phyloP scores from a whole-genome alignment of 257 asterid species.

The Leonotis leonurus region DNA sequence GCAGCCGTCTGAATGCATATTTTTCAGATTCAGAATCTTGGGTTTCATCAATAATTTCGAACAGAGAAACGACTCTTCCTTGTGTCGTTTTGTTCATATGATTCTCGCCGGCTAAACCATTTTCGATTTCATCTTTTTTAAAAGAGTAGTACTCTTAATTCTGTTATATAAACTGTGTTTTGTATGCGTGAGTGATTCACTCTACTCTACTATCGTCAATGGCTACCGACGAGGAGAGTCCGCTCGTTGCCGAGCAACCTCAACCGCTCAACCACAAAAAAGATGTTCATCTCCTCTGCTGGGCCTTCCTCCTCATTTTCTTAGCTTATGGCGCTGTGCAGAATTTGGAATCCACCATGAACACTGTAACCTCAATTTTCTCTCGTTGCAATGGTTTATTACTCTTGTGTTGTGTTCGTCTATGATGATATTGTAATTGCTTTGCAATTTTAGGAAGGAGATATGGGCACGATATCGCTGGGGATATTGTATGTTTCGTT shows the following conservation, averaged over 20 bases:
- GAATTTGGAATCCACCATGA: conserved; percentile 89
- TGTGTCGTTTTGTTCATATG: conserved; percentile 14
- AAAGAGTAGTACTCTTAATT: no score
- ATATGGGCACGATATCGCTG: conserved; percentile 78
- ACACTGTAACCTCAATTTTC: conserved; percentile 39
- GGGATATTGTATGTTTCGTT: conserved; percentile 89
- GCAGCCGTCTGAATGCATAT: conserved; percentile 24
- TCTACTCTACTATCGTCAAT: conserved; percentile 22
- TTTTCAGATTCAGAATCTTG: conserved; percentile 37
- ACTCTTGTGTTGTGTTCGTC: background rate
- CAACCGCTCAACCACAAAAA: conserved; percentile 46
- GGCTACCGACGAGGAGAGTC: conserved; percentile 69
- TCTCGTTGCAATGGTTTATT: background rate
- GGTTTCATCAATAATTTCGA: background rate
- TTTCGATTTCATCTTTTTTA: background rate
- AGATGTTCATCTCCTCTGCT: conserved; percentile 70
- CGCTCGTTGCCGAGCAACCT: conserved; percentile 33
- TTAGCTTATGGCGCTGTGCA: conserved; percentile 95
- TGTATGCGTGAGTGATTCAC: conserved; percentile 16
- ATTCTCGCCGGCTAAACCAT: conserved; percentile 29
- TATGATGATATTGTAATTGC: background rate
- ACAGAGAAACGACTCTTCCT: background rate
- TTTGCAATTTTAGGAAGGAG: conserved; percentile 54
- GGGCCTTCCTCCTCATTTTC: conserved; percentile 78
- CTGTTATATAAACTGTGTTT: background rate